These are phyloP conservation scores for Telopea speciosissima DNA, from an alignment of 177 flowering plant species.

Conservation along the genomic window DNA sequence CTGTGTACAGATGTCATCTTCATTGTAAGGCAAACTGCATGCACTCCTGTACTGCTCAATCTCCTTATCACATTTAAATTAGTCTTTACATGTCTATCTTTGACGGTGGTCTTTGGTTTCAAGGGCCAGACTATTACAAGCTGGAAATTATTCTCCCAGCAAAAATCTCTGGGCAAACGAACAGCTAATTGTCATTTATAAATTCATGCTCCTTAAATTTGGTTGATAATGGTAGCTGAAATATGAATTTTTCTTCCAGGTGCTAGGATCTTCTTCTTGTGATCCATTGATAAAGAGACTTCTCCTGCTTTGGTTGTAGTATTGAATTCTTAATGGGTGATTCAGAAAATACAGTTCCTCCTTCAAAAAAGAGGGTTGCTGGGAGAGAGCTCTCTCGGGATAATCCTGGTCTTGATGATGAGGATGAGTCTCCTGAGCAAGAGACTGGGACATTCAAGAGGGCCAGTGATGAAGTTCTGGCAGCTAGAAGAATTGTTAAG, in stretches of 20 bases:
- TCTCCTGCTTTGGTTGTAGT: neutral
- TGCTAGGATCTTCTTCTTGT: neutral
- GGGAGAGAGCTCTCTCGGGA: constrained; percentile 75
- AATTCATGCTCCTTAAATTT: neutral
- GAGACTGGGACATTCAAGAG: constrained; percentile 76
- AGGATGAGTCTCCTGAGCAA: constrained; percentile 54
- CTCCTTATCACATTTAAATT: neutral
- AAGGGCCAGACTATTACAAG: neutral
- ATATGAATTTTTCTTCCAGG: neutral
- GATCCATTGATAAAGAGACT: neutral
- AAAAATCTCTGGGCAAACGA: no score
- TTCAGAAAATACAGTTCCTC: constrained; percentile 48
- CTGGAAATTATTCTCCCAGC: neutral
- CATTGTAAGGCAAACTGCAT: neutral
- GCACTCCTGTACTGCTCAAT: neutral
- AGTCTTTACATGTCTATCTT: neutral
- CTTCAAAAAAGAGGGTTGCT: constrained; percentile 92
- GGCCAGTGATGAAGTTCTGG: constrained; percentile 89
- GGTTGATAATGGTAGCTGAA: neutral
- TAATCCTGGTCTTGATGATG: constrained; percentile 82
- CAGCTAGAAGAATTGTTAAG: constrained; percentile 82
- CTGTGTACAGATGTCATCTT: neutral
- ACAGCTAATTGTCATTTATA: no score
- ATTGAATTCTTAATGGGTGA: constrained; percentile 51
- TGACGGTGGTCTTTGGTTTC: neutral